Percentiles rank a stretch among this genome's conserved stretches.
phyloP scores from a whole-genome alignment of 176 grass and related monocot species.

The Musa beccarii region DNA sequence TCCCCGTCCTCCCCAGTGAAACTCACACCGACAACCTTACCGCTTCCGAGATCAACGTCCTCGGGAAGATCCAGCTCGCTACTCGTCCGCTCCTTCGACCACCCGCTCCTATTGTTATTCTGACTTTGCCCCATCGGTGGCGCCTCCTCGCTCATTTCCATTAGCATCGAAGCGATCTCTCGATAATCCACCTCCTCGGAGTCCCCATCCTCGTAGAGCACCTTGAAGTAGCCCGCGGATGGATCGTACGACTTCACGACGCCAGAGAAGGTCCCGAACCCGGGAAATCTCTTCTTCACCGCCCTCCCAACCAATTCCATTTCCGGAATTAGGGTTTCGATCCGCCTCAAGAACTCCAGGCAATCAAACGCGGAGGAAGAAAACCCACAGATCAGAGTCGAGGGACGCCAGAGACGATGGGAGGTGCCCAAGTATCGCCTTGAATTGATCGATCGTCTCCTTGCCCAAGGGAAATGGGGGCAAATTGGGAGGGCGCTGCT shows the following conservation, averaged over 20 bases:
- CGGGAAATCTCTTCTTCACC: conserved; percentile 65
- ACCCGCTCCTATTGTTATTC: conserved; percentile 6
- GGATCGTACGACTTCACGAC: conserved; percentile 72
- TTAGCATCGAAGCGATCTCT: conserved; percentile 63
- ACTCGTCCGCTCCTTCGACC: conserved; percentile 46
- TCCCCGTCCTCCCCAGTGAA: neutral
- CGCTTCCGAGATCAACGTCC: conserved; percentile 3
- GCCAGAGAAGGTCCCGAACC: conserved; percentile 47
- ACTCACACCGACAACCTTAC: conserved; percentile 12
- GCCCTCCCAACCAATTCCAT: conserved; percentile 63
- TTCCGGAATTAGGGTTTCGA: conserved; percentile 14
- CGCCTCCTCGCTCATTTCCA: conserved; percentile 29
- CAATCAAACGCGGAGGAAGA: neutral
- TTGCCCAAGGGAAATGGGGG: neutral
- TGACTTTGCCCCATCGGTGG: conserved; percentile 2
- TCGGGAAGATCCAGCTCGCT: conserved; percentile 12
- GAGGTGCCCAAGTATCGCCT: neutral
- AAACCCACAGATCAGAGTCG: neutral
- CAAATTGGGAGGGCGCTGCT: neutral
- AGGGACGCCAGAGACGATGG: neutral
- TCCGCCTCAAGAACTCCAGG: neutral
- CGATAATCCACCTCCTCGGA: conserved; percentile 71
- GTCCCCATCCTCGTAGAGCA: conserved; percentile 83
- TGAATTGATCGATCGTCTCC: neutral
- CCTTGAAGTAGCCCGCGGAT: conserved; percentile 57